Evolutionary conservation across 2,329 filamentous ascomycete genomes (phyloP), one percentile per base, ranked within the genome.

Genomic region (Exophiala sp.): DNA sequence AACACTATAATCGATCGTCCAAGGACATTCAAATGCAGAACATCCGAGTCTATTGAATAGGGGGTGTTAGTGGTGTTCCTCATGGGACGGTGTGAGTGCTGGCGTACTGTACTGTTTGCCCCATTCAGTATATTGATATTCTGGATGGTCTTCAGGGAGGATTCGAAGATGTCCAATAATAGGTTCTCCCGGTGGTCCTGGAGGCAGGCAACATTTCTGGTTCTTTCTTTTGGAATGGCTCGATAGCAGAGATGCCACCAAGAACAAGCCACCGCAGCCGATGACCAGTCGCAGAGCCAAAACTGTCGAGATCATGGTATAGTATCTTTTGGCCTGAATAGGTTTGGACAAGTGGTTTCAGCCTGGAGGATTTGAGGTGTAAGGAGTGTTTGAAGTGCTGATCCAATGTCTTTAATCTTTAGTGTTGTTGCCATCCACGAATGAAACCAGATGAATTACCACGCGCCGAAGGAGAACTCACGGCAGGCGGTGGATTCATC

Each of bases 1-100:
- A 70, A 38, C 32, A 70, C 64, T 19, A 70, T 56, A 0, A 70
- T 53, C 0, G 66, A 65, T 50, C 63, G 60, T 5, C 69, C 68
- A 43, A 70, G 54, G 0, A 67, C 62, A 24, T 47, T 35, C 23
- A 52, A 43, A 18, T 40, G 47, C 7, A 52, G 37, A n/a, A 52
- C 43, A 46, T 52, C 48, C 27, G 48, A 47, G 10, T 43, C 46
- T 48, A 14, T 3, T 3, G 7, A 32, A 32, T n/a, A 27, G 29
- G 11, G n/a, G 6, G 3, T 32, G 39, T 23, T 9, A 14, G 11
- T 40, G 18, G 9, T 16, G n/a, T n/a, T 27, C 24, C 6, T 5
- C 10, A 10, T 27, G 10, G 5, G 6, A 27, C 5, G 10, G 7
- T 7, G 29, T n/a, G 7, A 32, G 29, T 3, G 11, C 2, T 9